Evolutionary conservation across 2,329 filamentous ascomycete genomes (phyloP).

Genomic region (Aureobasidium sp.): DNA sequence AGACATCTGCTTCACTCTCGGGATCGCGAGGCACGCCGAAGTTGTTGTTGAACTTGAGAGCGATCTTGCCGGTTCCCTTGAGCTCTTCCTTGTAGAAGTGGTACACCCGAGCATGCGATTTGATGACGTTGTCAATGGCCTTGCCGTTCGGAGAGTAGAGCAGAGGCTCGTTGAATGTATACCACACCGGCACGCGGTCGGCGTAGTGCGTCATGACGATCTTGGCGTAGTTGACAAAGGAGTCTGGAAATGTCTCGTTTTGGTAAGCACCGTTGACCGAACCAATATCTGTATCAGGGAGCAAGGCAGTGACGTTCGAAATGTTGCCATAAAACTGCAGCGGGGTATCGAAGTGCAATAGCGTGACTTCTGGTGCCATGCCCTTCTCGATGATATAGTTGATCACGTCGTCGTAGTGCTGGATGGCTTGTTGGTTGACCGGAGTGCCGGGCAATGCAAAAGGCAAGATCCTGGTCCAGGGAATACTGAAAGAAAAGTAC

Average conservation of each 20-base stretch:
- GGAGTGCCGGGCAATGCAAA: slow-evolving; percentile 34
- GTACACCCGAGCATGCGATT: slow-evolving; percentile 18
- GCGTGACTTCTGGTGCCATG: slow-evolving; percentile 36
- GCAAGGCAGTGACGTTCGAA: slow-evolving; percentile 18
- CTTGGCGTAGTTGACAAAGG: slow-evolving; percentile 30
- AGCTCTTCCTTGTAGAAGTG: slow-evolving; percentile 47
- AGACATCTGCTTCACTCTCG: slow-evolving; percentile 34
- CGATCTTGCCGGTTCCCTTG: slow-evolving; percentile 41
- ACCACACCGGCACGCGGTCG: slow-evolving; percentile 31
- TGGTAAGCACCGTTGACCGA: slow-evolving; percentile 16
- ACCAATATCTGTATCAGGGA: slow-evolving; percentile 13
- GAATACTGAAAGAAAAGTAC: slow-evolving; percentile 33
- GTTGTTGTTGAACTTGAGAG: slow-evolving; percentile 40
- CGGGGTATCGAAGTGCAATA: slow-evolving; percentile 36
- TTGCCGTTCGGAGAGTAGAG: neutral
- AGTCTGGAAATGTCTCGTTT: slow-evolving; percentile 24
- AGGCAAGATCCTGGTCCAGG: slow-evolving; percentile 39
- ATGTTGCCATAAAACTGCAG: slow-evolving; percentile 6
- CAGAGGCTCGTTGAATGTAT: slow-evolving; percentile 22
- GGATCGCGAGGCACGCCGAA: slow-evolving; percentile 29
- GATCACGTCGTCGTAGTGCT: slow-evolving; percentile 41
- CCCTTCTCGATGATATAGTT: slow-evolving; percentile 34
- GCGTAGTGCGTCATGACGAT: slow-evolving; percentile 29
- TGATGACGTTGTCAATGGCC: slow-evolving; percentile 14
- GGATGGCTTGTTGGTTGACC: slow-evolving; percentile 35